Base-by-base conservation (phyloP, 805 yeast species). In the Cyberlindnera saturnus region DNA sequence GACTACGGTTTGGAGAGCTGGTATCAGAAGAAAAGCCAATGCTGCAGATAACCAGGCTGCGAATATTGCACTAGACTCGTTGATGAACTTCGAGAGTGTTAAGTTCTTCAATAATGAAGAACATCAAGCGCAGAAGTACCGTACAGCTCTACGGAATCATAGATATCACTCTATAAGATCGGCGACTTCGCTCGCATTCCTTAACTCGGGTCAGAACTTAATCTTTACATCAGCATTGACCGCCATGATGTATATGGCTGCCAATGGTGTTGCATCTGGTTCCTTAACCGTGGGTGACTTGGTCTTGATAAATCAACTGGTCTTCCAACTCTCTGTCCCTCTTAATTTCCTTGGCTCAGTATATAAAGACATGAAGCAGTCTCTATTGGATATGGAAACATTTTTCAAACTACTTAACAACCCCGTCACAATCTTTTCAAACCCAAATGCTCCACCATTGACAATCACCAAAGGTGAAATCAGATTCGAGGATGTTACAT, bases 201-300 rank as follows among this genome's bases (percentile, higher is more conserved):
- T 86, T 47, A 86, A 86, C 51, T 73, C 88, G 0, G 95, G 95
- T 15, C 95, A 86, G 61, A 85, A 82, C 58, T 53, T 84, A 42
- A 86, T 86, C 29, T 86, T 86, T 65, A 86, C 97, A 0, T 65
- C 86, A 34, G 98, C 99, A 1, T 69, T 93, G 49, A 93, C 99
- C 1, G 86, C 82, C 2, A 93, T 93, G 95, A 93, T 93, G 99
- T 93, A 86, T 62, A 82, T 93, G 95, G 97, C 96, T n/a, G 87
- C 96, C 56, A 79, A 81, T 43, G 98, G 98, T 28, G 93, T 93
- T 15, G 80, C 88, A 14, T 64, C 76, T 3, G 96, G 96, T 0
- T 63, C 77, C 0, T 68, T 93, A 43, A 83, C 95, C 0, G 97
- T 93, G 17, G 99, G 99, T 52, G 99, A 93, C 61, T 71, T 93